Percentiles rank a stretch among this genome's conserved stretches.
phyloP scores from a whole-genome alignment of 768 basidiomycete genomes.

The Termitomyces sp. region DNA sequence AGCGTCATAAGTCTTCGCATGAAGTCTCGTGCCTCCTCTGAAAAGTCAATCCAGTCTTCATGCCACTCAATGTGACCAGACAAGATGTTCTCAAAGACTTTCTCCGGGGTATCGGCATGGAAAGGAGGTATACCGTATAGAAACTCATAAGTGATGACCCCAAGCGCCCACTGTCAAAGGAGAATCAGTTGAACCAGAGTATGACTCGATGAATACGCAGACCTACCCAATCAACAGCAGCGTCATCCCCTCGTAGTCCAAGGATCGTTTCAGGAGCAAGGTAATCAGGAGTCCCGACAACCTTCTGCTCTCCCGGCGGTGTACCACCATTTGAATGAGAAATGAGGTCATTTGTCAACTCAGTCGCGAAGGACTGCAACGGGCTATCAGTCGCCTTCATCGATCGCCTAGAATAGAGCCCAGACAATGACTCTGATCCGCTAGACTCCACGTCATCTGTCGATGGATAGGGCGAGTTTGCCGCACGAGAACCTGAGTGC shows the following conservation, averaged over 20 bases:
- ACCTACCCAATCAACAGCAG: conserved; percentile 93
- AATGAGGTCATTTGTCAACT: conserved; percentile 76
- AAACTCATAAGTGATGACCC: conserved; percentile 98
- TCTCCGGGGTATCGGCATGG: conserved; percentile 94
- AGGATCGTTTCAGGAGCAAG: conserved; percentile 94
- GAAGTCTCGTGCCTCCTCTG: conserved; percentile 83
- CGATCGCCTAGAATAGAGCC: conserved; percentile 43
- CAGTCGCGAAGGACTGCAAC: conserved; percentile 80
- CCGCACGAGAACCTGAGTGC: conserved; percentile 49
- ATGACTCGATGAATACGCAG: not conserved
- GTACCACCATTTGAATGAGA: conserved; percentile 69
- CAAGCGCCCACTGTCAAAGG: conserved; percentile 83
- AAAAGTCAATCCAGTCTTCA: conserved; percentile 86
- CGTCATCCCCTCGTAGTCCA: conserved; percentile 92
- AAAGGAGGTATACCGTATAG: conserved; percentile 96
- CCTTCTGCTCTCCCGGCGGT: conserved; percentile 83
- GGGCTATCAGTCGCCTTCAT: conserved; percentile 64
- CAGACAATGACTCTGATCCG: conserved; percentile 68
- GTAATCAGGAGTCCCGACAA: conserved; percentile 98
- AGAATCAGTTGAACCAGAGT: conserved; percentile 4
- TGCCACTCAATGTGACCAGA: conserved; percentile 95
- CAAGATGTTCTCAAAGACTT: conserved; percentile 97
- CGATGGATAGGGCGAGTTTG: conserved; percentile 59
- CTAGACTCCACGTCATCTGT: conserved; percentile 88
- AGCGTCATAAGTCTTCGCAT: conserved; percentile 81